Evolutionary conservation across 495 filamentous ascomycete species (phyloP).

Genomic region (Entonaema liquescens): DNA sequence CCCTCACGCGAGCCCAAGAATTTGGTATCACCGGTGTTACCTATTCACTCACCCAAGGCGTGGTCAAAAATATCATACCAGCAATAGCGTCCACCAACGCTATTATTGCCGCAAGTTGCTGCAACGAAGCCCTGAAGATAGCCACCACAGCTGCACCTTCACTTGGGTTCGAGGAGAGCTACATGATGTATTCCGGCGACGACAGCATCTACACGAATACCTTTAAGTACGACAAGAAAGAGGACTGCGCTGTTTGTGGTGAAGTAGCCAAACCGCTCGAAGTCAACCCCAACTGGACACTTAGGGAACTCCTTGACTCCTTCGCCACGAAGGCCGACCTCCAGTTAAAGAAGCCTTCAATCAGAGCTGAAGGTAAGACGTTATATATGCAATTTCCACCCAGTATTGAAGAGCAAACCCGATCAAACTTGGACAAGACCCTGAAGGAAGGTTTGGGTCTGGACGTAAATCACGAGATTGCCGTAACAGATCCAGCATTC

Average conservation of each 20-base stretch:
- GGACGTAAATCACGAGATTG: conserved; percentile 65
- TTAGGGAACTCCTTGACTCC: conserved; percentile 86
- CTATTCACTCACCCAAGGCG: conserved; percentile 96
- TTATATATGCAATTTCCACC: conserved; percentile 89
- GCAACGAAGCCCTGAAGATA: conserved; percentile 97
- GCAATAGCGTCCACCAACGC: conserved; percentile 98
- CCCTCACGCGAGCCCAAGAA: conserved; percentile 78
- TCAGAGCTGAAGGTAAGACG: conserved; percentile 81
- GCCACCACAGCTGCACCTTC: conserved; percentile 80
- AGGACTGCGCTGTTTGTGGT: conserved; percentile 94
- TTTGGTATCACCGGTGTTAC: conserved; percentile 95
- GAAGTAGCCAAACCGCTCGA: conserved; percentile 76
- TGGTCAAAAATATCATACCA: conserved; percentile 99
- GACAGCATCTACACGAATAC: conserved; percentile 96
- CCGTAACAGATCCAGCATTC: conserved; percentile 84
- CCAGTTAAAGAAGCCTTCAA: conserved; percentile 87
- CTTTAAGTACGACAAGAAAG: conserved; percentile 89
- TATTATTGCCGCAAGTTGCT: conserved; percentile 92
- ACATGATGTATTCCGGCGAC: conserved; percentile 99
- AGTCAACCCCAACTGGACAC: conserved; percentile 74
- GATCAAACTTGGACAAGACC: conserved; percentile 81
- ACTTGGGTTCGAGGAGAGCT: conserved; percentile 76
- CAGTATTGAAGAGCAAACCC: conserved; percentile 80
- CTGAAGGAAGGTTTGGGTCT: conserved; percentile 59
- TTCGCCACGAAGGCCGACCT: conserved; percentile 84